Evolutionary conservation across 2,329 filamentous ascomycete species (phyloP).

Genomic region (Aspergillus proliferans): DNA sequence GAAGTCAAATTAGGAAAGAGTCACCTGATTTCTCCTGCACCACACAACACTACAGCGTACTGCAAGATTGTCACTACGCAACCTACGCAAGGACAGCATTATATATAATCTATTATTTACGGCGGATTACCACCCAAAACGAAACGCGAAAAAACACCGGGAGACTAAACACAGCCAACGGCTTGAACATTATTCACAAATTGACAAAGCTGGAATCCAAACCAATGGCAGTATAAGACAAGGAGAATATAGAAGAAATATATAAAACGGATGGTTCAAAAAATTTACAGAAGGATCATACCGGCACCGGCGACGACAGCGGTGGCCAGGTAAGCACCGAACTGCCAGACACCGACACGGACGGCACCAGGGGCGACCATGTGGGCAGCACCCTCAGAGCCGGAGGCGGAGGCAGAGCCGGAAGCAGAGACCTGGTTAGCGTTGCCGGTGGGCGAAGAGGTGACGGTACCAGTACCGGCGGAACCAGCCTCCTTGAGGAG

Average conservation of each 20-base stretch:
- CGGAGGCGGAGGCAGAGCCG: slow-evolving; percentile 9
- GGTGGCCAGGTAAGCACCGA: slow-evolving; percentile 33
- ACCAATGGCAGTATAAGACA: background rate
- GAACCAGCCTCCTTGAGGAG: slow-evolving; percentile 34
- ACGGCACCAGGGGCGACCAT: slow-evolving; percentile 20
- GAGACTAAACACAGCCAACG: background rate
- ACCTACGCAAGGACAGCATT: background rate
- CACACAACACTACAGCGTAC: too few species aligned
- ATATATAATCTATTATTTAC: background rate
- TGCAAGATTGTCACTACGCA: background rate
- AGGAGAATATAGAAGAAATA: background rate
- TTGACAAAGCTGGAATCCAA: background rate
- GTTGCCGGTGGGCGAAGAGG: slow-evolving; percentile 26
- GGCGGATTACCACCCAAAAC: background rate
- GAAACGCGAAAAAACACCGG: background rate
- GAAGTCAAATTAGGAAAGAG: background rate
- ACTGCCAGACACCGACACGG: slow-evolving; percentile 28
- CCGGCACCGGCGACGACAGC: slow-evolving; percentile 35
- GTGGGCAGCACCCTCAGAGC: slow-evolving; percentile 23
- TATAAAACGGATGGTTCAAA: background rate
- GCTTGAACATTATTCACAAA: background rate
- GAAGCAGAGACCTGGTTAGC: slow-evolving; percentile 9
- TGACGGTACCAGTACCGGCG: slow-evolving; percentile 32
- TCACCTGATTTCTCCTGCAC: too few species aligned
- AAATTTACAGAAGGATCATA: slow-evolving; percentile 38